phyloP scores from a whole-genome alignment of 208 protist species.

The Porcisia deanei region DNA sequence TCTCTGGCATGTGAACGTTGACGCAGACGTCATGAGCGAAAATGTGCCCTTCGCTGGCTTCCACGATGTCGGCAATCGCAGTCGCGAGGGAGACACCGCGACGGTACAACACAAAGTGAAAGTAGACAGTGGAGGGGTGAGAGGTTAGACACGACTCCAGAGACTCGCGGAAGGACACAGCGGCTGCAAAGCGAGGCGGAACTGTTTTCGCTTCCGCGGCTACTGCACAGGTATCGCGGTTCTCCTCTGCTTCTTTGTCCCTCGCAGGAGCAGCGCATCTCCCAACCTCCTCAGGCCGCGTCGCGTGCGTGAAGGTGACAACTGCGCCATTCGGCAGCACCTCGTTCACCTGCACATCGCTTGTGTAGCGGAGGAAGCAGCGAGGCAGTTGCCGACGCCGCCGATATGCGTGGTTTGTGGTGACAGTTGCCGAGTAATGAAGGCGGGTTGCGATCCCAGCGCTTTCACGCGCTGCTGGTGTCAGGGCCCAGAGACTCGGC shows the following conservation, averaged over 20 bases:
- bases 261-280: not conserved
- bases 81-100: conserved; percentile 38
- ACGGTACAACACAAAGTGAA: conserved; percentile 76
- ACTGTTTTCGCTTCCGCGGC: not conserved
- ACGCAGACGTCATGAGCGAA: conserved; percentile 10
- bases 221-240: not conserved
- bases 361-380: conserved; percentile 30
- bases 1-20: conserved; percentile 13
- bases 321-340: conserved; percentile 66
- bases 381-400: conserved; percentile 19
- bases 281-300: conserved; percentile 30
- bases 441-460: conserved; percentile 23
- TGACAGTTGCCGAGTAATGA: conserved; percentile 1
- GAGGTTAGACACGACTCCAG: conserved; percentile 16
- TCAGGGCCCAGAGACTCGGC: conserved; percentile 17
- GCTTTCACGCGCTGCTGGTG: conserved; percentile 15
- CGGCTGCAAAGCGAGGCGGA: not conserved
- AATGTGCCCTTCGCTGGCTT: conserved; percentile 34
- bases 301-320: conserved; percentile 63
- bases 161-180: conserved; percentile 12
- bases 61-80: conserved; percentile 33
- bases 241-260: not conserved
- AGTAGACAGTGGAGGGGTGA: conserved; percentile 19
- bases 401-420: conserved; percentile 2
- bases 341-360: conserved; percentile 73